A percentile compares a stretch with the other conserved stretches of the same genome.
Evolutionary conservation across 176 grass and related monocot species (phyloP).

Genomic region (Bonia amplexicaulis): DNA sequence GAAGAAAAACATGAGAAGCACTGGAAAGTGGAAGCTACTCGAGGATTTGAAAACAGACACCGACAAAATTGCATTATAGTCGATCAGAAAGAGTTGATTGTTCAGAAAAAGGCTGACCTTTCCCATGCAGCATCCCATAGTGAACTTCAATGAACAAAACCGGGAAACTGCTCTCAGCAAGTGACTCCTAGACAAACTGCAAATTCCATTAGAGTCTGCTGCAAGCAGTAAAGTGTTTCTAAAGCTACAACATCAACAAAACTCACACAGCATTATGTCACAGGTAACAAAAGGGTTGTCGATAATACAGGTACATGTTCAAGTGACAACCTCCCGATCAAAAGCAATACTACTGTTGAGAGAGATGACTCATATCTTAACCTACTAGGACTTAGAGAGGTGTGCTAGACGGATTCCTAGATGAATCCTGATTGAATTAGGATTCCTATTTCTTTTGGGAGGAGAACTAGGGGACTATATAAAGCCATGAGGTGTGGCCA

Average conservation of each 20-base stretch:
- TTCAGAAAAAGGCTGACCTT: conserved; percentile 32
- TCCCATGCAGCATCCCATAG: conserved; percentile 43
- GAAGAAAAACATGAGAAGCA: conserved; percentile 14
- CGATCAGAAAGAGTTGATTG: neutral
- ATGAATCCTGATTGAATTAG: too few relatives aligned
- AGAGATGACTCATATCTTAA: too few relatives aligned
- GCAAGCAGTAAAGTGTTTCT: neutral
- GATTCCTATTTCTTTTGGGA: too few relatives aligned
- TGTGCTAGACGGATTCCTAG: too few relatives aligned
- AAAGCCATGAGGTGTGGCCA: too few relatives aligned
- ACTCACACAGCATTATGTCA: neutral
- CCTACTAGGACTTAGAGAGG: too few relatives aligned
- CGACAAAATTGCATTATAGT: neutral
- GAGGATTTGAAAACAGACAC: neutral
- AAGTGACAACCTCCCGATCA: neutral
- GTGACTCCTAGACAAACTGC: neutral
- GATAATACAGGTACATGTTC: neutral
- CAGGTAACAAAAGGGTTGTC: neutral
- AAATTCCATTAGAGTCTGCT: neutral
- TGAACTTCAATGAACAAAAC: neutral
- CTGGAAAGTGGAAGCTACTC: neutral
- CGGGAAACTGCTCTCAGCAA: neutral
- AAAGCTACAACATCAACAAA: neutral
- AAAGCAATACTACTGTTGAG: neutral
- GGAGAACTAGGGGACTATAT: too few relatives aligned